Conservation (phyloP, 176 grass and related monocot species). For the Zizania latifolia region DNA sequence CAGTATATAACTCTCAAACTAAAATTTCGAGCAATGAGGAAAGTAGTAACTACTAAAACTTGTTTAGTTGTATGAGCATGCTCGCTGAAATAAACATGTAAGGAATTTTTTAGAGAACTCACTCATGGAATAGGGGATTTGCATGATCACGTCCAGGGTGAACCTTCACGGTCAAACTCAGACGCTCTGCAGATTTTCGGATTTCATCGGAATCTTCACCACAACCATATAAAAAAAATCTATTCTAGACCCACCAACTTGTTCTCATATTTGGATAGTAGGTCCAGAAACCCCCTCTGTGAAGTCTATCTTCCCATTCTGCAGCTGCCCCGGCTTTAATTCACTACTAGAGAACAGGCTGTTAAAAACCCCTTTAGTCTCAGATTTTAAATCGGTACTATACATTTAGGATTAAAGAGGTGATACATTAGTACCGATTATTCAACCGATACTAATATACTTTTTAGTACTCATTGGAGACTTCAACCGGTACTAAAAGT, state of each 20-base stretch:
- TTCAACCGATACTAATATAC: too few relatives aligned
- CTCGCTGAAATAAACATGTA: neutral
- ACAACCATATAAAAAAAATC: conserved; percentile 87
- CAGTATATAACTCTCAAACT: neutral
- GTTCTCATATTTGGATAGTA: conserved; percentile 69
- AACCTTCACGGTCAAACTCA: conserved; percentile 70
- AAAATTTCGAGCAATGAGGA: neutral
- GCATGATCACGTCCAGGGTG: conserved; percentile 83
- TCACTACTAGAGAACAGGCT: too few relatives aligned
- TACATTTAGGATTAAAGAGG: too few relatives aligned
- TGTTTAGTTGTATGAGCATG: neutral
- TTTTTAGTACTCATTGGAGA: too few relatives aligned
- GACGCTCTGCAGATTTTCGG: conserved; percentile 44
- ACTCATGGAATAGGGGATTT: conserved; percentile 86
- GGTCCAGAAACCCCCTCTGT: conserved; percentile 62
- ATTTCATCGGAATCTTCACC: conserved; percentile 88
- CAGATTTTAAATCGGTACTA: too few relatives aligned
- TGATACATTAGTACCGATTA: too few relatives aligned
- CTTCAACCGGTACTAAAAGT: too few relatives aligned
- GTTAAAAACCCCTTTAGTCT: too few relatives aligned
- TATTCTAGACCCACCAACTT: conserved; percentile 63
- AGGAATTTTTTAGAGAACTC: conserved; percentile 29
- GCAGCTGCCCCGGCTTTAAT: conserved; percentile 58
- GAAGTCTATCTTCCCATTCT: conserved; percentile 69
- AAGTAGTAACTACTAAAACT: neutral